Evolutionary conservation across 768 basidiomycete species (phyloP), one percentile per base, ranked within the genome.

Genomic region (Gymnopilus dilepis): DNA sequence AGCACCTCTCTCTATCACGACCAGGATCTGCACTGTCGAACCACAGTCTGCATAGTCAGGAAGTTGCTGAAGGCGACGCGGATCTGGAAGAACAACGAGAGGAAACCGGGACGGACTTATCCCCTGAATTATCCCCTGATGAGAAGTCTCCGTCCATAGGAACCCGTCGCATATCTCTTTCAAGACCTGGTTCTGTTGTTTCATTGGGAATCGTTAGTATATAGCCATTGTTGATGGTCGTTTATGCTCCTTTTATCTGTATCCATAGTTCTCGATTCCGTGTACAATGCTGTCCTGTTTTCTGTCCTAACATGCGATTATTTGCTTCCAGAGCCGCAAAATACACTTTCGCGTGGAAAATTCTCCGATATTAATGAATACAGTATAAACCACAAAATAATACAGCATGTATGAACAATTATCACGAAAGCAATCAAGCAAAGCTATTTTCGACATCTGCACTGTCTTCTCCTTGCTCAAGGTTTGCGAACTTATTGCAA

Each of bases 381-480:
- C 63, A 61, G 45, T 51, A 28, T 37, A 30, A 34, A 26, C 7
- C 60, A 55, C 37, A 53, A 45, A 67, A 42, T 56, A 51, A 53
- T 60, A 66, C 59, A 60, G 59, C 56, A 65, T 9, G 60, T 60
- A 28, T 17, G 50, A 59, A 56, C 42, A 56, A 64, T 34, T 6
- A 34, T 12, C 6, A 60, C 28, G 26, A 56, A 62, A 63, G 56
- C 52, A 59, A 72, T 84, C 82, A 97, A 63, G 91, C 91, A 76
- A 98, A 92, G 74, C 88, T 91, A 73, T 98, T 95, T 79, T 98
- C 95, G 8, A 97, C 93, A 74, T 98, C 95, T 24, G 95, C 95
- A 58, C 91, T 93, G 70, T 97, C 95, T 52, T 97, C 95, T 6
- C 91, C 92, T 64, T 86, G 86, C 71, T 97, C 95, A 67, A 98